A percentile compares a stretch with the other conserved stretches of the same genome.
Conservation (phyloP, 2,329 filamentous ascomycete genomes). For the Claviceps capensis region DNA sequence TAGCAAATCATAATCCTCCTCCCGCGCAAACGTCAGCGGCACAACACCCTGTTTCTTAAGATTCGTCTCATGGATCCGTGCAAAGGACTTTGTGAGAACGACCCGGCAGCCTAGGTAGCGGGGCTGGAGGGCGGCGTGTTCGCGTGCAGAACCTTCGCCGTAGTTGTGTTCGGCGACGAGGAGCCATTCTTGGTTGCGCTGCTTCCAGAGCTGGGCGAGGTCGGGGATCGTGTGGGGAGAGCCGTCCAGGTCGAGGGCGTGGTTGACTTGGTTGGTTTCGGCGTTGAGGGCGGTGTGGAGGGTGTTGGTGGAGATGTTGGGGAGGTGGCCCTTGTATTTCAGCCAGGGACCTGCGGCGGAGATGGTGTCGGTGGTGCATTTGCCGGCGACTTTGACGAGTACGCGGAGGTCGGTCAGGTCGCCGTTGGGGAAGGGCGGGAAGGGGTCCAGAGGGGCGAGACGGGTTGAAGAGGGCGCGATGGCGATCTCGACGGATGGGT, state of each 20-base stretch:
- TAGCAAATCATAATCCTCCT: conserved; percentile 76
- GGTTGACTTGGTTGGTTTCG: conserved; percentile 84
- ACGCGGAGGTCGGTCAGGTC: conserved; percentile 72
- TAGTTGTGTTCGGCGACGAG: conserved; percentile 98
- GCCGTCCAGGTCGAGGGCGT: conserved; percentile 76
- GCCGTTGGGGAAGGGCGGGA: conserved; percentile 62
- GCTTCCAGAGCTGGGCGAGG: conserved; percentile 73
- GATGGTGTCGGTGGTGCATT: conserved; percentile 98
- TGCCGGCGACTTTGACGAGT: conserved; percentile 90
- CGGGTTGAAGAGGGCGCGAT: conserved; percentile 82
- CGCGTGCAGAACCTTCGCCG: conserved; percentile 77
- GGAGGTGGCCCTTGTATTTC: conserved; percentile 97
- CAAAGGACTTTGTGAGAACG: conserved; percentile 77
- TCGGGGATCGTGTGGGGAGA: conserved; percentile 68
- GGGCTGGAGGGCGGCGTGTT: conserved; percentile 82
- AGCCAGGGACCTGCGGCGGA: conserved; percentile 94
- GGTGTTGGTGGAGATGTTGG: conserved; percentile 96
- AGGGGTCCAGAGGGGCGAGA: conserved; percentile 82
- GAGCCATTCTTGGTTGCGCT: conserved; percentile 64
- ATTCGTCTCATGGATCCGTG: conserved; percentile 89
- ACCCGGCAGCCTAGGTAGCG: conserved; percentile 78
- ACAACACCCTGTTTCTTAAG: conserved; percentile 96
- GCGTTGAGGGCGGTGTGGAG: conserved; percentile 90
- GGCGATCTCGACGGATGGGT: conserved; percentile 56
- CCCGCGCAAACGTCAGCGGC: conserved; percentile 78